Conservation (phyloP, 441 rosid species). For the Melastoma candidum region DNA sequence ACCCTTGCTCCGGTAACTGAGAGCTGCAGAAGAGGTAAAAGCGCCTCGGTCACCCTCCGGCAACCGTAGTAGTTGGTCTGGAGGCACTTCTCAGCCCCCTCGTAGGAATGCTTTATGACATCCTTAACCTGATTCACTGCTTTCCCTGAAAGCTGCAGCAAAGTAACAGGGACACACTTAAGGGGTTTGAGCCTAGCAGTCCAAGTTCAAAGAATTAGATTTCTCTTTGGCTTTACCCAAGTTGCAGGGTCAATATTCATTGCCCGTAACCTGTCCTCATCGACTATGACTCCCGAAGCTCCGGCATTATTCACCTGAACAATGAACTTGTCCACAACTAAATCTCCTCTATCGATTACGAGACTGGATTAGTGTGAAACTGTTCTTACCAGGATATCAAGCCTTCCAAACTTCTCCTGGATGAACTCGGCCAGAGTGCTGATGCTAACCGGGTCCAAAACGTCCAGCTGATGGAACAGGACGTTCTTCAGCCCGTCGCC, state of each 20-base stretch:
- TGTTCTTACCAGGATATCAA: no score
- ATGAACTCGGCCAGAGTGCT: conserved; percentile 9
- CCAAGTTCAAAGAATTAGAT: no score
- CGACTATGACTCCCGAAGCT: conserved; percentile 21
- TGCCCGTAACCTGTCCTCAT: no score
- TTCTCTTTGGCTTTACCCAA: conserved; percentile 22
- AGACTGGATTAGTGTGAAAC: conserved; percentile 6
- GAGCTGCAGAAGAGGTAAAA: conserved; percentile 14
- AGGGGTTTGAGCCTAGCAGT: no score
- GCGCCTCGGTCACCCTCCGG: conserved; percentile 30
- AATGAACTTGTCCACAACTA: background rate
- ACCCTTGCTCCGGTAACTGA: no score
- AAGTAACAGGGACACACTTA: no score
- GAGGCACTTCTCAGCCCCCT: conserved; percentile 20
- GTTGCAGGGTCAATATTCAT: conserved; percentile 27
- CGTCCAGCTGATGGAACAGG: conserved; percentile 47
- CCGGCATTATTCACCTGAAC: conserved; percentile 42
- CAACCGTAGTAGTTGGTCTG: conserved; percentile 28
- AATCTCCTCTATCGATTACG: no score
- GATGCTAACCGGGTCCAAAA: conserved; percentile 26
- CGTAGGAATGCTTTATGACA: conserved; percentile 26
- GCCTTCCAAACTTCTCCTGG: no score
- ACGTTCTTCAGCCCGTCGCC: conserved; percentile 25
- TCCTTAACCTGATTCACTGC: conserved; percentile 21
- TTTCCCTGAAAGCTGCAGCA: conserved; percentile 34